A percentile compares a stretch with the other conserved stretches of the same genome.
Evolutionary conservation across 352 stramenopile species (phyloP).

Genomic region (Phytopythium chamaehyphon): DNA sequence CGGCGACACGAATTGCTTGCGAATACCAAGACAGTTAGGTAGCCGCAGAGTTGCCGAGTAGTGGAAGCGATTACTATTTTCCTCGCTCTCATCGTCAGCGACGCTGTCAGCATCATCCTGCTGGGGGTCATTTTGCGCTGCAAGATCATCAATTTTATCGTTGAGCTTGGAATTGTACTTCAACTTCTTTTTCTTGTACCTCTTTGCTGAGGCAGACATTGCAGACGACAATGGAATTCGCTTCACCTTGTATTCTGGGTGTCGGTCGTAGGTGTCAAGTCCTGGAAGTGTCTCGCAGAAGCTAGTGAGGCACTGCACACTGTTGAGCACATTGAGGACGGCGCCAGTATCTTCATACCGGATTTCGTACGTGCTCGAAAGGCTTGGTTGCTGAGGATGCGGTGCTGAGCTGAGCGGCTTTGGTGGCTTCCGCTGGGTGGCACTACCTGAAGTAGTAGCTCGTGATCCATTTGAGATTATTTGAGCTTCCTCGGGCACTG

Average conservation of each 20-base stretch:
- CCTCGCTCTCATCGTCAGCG: slow-evolving; percentile 11
- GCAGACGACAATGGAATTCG: slow-evolving; percentile 43
- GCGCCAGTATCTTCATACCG: slow-evolving; percentile 64
- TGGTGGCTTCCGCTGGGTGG: too few species aligned
- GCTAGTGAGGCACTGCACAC: slow-evolving; percentile 56
- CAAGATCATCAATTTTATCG: slow-evolving; percentile 74
- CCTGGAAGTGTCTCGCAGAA: slow-evolving; percentile 82
- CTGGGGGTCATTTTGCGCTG: slow-evolving; percentile 5
- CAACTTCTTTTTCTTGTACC: slow-evolving; percentile 66
- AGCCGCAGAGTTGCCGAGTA: slow-evolving; percentile 65
- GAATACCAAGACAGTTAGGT: slow-evolving; percentile 50
- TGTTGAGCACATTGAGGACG: slow-evolving; percentile 61
- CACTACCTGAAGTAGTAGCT: too few species aligned
- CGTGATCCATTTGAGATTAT: too few species aligned
- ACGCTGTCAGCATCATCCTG: slow-evolving; percentile 19
- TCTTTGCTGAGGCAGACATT: slow-evolving; percentile 52
- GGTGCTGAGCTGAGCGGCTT: too few species aligned
- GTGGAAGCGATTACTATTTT: slow-evolving; percentile 31
- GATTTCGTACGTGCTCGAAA: slow-evolving; percentile 37
- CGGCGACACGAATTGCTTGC: slow-evolving; percentile 58
- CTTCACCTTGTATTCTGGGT: slow-evolving; percentile 70
- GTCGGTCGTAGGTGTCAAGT: slow-evolving; percentile 78
- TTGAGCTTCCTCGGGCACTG: too few species aligned
- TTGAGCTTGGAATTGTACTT: slow-evolving; percentile 77
- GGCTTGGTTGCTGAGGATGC: not conserved